Base-by-base conservation (phyloP, 1,139 yeast species). In the Suhomyces coccinellae region DNA sequence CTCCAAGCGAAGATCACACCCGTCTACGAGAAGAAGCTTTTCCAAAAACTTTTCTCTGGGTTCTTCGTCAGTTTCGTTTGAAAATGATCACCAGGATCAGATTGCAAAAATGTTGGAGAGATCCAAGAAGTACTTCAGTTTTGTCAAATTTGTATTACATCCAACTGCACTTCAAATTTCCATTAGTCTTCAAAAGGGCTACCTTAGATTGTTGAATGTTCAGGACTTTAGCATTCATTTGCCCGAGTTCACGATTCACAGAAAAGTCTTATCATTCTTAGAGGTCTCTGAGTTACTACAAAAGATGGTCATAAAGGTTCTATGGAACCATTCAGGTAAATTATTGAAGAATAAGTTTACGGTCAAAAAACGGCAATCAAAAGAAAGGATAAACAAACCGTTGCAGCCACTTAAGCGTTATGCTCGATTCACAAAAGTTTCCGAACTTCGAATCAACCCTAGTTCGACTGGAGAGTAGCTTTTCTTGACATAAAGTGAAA, bases 291-390 rank as follows among this genome's bases (percentile, higher is more conserved):
- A 77, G 55, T 59, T 73, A 37, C 52, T 85, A 36, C 80, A 82
- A 56, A 79, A 75, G 50, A 63, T 74, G 34, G 59, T 82, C 6
- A 66, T 81, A 17, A 80, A 71, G 54, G 73, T 83, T 0, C 58
- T 85, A 35, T 52, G 83, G 41, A 72, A 73, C 38, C 90, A 85
- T 53, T 66, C 78, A 7, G 89, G 87, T 11, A 73, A 77, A 26
- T 71, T 85, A 36, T 43, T 85, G 16, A 73, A 73, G 30, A 83
- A 83, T 51, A 85, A 84, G 55, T 45, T 84, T 32, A 68, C 65
- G 26, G 55, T 57, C 11, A 58, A 56, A 30, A 62, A 56, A 47
- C 49, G 47, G 28, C 46, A 35, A 6, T 49, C 52, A 10, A 54
- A 53, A 22, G 52, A 47, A 12, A 43, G 46, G 14, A 50, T 56